Evolutionary conservation across 2,329 filamentous ascomycete genomes (phyloP).

Genomic region (Beauveria sp.): DNA sequence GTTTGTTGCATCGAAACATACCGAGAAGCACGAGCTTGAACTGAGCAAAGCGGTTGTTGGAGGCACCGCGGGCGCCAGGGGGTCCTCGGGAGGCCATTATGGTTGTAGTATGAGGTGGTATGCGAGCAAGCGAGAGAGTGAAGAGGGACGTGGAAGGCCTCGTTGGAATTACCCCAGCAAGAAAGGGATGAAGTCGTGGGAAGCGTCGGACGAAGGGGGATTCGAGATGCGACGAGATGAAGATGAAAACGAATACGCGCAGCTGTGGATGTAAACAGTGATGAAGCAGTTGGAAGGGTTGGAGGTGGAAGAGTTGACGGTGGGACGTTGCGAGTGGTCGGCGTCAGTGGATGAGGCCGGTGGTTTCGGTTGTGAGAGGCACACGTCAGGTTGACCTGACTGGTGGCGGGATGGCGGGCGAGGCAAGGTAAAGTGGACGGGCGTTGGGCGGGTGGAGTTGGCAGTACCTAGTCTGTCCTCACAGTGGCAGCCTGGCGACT

Average conservation of each 20-base stretch:
- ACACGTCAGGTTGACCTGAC: constrained; percentile 8
- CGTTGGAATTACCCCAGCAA: background rate
- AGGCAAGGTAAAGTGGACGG: constrained; percentile 1
- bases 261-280: background rate
- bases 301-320: constrained; percentile 4
- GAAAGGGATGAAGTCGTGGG: background rate
- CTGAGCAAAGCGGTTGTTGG: constrained; percentile 88
- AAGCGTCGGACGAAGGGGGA: background rate
- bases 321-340: constrained; percentile 6
- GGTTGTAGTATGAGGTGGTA: constrained; percentile 25
- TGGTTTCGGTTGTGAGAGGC: constrained; percentile 2
- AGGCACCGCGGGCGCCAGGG: constrained; percentile 50
- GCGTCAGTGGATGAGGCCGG: constrained; percentile 7
- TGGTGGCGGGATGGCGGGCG: constrained; percentile 6
- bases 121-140: constrained; percentile 16
- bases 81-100: constrained; percentile 80
- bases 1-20: constrained; percentile 38
- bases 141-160: constrained; percentile 5
- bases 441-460: background rate
- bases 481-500: no score
- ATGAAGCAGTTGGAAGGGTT: background rate
- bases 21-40: constrained; percentile 97
- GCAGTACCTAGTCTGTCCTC: background rate
- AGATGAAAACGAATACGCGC: background rate
- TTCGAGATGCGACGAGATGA: background rate